Evolutionary conservation across 805 yeast species (phyloP).

Genomic region (Kluyveromyces starmeri): DNA sequence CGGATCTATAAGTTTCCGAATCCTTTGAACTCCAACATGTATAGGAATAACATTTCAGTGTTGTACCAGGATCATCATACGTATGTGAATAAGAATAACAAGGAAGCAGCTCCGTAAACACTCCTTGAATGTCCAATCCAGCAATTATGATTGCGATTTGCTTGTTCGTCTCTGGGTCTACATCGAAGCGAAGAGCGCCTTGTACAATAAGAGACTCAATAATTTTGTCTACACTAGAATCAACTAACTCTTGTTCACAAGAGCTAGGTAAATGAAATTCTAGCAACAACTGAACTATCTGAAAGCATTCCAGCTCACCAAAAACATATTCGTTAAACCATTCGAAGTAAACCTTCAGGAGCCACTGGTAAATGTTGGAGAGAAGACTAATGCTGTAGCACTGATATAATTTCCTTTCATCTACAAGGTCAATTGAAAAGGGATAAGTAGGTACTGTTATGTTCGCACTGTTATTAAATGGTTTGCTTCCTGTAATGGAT

Average conservation of each 20-base stretch:
- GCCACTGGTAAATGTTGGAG: slow-evolving; percentile 46
- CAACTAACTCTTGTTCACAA: slow-evolving; percentile 42
- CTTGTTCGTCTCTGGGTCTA: slow-evolving; percentile 16
- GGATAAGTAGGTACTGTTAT: slow-evolving; percentile 46
- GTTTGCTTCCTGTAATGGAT: slow-evolving; percentile 26
- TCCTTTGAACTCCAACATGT: slow-evolving; percentile 17
- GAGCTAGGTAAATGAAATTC: slow-evolving; percentile 43
- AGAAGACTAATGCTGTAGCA: slow-evolving; percentile 41
- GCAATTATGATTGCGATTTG: slow-evolving; percentile 29
- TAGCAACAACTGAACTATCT: slow-evolving; percentile 41
- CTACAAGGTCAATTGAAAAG: slow-evolving; percentile 42
- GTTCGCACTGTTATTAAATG: slow-evolving; percentile 26
- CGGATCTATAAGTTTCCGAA: slow-evolving; percentile 12
- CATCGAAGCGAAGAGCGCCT: slow-evolving; percentile 36
- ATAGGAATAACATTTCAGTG: slow-evolving; percentile 40
- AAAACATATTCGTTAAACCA: slow-evolving; percentile 48
- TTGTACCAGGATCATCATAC: slow-evolving; percentile 36
- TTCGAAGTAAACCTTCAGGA: slow-evolving; percentile 35
- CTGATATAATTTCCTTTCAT: slow-evolving; percentile 39
- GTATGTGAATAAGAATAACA: slow-evolving; percentile 26
- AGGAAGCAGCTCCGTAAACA: slow-evolving; percentile 28
- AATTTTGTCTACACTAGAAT: slow-evolving; percentile 40
- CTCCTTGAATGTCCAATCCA: slow-evolving; percentile 29
- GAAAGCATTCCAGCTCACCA: slow-evolving; percentile 44
- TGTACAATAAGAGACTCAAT: slow-evolving; percentile 34